phyloP scores from a whole-genome alignment of 1,284 basidiomycete genomes.

The Apiotrichum laibachii region DNA sequence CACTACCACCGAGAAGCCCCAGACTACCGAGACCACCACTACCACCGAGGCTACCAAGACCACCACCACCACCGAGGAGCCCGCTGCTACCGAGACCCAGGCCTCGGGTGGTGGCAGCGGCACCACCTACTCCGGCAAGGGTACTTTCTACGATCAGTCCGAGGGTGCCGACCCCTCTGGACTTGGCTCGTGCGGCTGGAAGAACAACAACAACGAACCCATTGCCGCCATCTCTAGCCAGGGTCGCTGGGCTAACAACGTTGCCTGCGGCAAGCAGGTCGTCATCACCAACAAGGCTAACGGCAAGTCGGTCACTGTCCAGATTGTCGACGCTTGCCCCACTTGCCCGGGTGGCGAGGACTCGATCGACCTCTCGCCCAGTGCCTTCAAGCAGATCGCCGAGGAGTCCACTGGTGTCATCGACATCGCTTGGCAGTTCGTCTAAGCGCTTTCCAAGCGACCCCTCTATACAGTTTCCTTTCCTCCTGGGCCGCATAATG shows the following conservation, averaged over 20 bases:
- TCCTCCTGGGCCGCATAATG: background rate
- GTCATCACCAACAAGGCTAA: background rate
- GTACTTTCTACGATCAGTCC: slow-evolving; percentile 70
- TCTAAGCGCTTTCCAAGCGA: slow-evolving; percentile 17
- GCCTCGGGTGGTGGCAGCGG: background rate
- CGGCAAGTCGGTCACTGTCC: slow-evolving; percentile 17
- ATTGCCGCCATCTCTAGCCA: slow-evolving; percentile 59
- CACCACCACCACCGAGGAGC: too few relatives aligned
- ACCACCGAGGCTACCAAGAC: slow-evolving; percentile 12
- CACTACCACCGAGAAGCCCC: slow-evolving; percentile 19
- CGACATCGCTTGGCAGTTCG: slow-evolving; percentile 55
- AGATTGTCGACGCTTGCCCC: slow-evolving; percentile 60
- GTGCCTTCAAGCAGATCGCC: slow-evolving; percentile 67
- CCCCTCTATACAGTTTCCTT: background rate
- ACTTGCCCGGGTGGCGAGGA: slow-evolving; percentile 59
- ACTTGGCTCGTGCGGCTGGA: slow-evolving; percentile 51
- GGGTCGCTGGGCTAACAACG: slow-evolving; percentile 19
- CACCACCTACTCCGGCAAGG: slow-evolving; percentile 40
- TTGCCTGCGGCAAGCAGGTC: slow-evolving; percentile 35
- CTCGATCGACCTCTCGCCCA: slow-evolving; percentile 75
- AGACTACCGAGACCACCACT: slow-evolving; percentile 18
- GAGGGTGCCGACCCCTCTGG: slow-evolving; percentile 65
- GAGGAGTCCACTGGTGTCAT: slow-evolving; percentile 3
- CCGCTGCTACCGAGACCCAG: slow-evolving; percentile 12
- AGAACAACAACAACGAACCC: slow-evolving; percentile 63